Conservation (phyloP, 345 rosid genomes). For the Leavenworthia alabamica region DNA sequence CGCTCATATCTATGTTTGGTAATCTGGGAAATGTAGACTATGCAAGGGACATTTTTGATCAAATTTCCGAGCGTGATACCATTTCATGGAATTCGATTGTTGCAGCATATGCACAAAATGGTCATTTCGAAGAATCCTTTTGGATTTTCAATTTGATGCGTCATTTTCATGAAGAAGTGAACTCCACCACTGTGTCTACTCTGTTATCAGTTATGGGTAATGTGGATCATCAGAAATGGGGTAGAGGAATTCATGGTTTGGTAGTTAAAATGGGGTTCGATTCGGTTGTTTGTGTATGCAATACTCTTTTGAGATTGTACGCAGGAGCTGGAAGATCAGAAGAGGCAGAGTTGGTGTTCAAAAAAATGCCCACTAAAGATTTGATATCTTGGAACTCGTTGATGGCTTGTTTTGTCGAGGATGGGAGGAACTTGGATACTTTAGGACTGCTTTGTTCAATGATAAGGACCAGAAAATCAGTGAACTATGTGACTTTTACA, state of each 20-base stretch:
- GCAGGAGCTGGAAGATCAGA: slow-evolving; percentile 50
- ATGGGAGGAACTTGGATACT: slow-evolving; percentile 52
- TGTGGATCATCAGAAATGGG: slow-evolving; percentile 55
- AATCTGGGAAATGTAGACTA: slow-evolving; percentile 39
- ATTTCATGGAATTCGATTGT: slow-evolving; percentile 81
- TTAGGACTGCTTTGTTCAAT: slow-evolving; percentile 42
- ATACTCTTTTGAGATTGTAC: slow-evolving; percentile 70
- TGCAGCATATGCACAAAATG: slow-evolving; percentile 52
- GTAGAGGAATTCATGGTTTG: slow-evolving; percentile 64
- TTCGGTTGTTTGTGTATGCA: slow-evolving; percentile 46
- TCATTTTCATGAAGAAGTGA: slow-evolving; percentile 39
- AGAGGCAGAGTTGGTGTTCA: slow-evolving; percentile 59
- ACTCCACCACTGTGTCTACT: slow-evolving; percentile 62
- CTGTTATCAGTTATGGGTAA: slow-evolving; percentile 55
- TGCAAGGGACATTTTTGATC: slow-evolving; percentile 46
- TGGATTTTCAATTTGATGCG: slow-evolving; percentile 50
- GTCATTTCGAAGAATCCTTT: slow-evolving; percentile 41
- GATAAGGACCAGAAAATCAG: slow-evolving; percentile 32
- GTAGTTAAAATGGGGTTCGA: slow-evolving; percentile 50
- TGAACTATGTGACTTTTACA: slow-evolving; percentile 60
- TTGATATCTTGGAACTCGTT: slow-evolving; percentile 76
- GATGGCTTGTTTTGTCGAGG: slow-evolving; percentile 52
- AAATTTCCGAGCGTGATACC: slow-evolving; percentile 52
- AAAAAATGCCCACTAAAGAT: slow-evolving; percentile 60
- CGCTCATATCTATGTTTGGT: slow-evolving; percentile 73